Percentiles rank a stretch among this genome's conserved stretches.
Conservation (phyloP, 768 basidiomycete genomes). For the Pleurotus tuoliensis region DNA sequence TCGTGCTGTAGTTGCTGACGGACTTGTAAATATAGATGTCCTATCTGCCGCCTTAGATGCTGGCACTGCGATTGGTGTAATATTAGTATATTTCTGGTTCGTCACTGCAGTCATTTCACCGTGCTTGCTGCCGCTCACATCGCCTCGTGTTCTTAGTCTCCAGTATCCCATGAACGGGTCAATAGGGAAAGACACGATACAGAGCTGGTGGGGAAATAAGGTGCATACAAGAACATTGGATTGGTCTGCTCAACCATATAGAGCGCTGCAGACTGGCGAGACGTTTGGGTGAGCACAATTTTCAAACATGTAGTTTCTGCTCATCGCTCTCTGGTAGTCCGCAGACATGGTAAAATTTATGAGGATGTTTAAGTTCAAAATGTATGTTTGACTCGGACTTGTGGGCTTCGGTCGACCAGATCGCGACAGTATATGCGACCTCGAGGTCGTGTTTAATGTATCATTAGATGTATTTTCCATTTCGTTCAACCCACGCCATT, state of each 20-base stretch:
- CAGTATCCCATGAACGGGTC: conserved; percentile 41
- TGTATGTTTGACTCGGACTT: background rate
- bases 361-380: background rate
- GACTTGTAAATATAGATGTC: conserved; percentile 42
- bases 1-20: background rate
- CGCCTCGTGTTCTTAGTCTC: conserved; percentile 21
- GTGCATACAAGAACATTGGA: conserved; percentile 24
- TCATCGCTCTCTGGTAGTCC: background rate
- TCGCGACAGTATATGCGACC: conserved; percentile 1
- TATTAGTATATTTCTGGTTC: conserved; percentile 68
- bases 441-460: background rate
- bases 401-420: conserved; percentile 1
- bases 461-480: conserved; percentile 7
- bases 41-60: conserved; percentile 74
- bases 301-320: background rate
- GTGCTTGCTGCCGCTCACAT: background rate
- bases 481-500: background rate
- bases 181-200: conserved; percentile 32
- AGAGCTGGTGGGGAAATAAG: conserved; percentile 39
- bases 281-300: conserved; percentile 22
- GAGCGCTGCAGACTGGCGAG: conserved; percentile 15
- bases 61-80: conserved; percentile 58
- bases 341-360: conserved; percentile 1
- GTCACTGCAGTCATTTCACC: conserved; percentile 13
- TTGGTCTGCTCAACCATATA: conserved; percentile 16